Conservation (phyloP, 2,329 filamentous ascomycete species). For the Sordariomycetes sp. region DNA sequence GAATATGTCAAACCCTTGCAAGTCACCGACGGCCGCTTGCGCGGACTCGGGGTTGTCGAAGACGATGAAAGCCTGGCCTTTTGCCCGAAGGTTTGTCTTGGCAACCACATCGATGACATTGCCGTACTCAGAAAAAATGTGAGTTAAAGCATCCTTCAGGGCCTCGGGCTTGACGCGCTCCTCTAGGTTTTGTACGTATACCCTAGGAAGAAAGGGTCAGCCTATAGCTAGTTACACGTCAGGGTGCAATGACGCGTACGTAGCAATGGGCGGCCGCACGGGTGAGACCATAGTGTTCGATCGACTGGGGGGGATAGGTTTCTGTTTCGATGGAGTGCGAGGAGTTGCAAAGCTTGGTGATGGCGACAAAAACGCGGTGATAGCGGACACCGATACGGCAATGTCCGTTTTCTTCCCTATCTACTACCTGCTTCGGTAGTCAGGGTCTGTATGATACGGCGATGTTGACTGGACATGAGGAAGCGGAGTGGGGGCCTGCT, state of each 20-base stretch:
- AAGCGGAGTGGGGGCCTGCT: too few relatives aligned
- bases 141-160: conserved; percentile 58
- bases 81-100: conserved; percentile 81
- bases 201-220: conserved; percentile 31
- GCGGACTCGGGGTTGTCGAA: conserved; percentile 77
- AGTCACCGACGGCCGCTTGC: conserved; percentile 67
- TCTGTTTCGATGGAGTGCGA: not conserved
- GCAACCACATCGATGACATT: conserved; percentile 72
- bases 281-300: conserved; percentile 21
- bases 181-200: conserved; percentile 74
- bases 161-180: conserved; percentile 76
- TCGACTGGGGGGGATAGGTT: not conserved
- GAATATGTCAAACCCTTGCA: conserved; percentile 87
- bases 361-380: not conserved
- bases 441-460: too few relatives aligned
- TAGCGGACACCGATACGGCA: not conserved
- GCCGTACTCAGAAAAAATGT: conserved; percentile 83
- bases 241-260: conserved; percentile 65
- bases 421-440: too few relatives aligned
- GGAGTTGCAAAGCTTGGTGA: not conserved
- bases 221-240: conserved; percentile 34
- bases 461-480: too few relatives aligned
- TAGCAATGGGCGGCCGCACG: conserved; percentile 40
- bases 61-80: conserved; percentile 91
- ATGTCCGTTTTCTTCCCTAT: not conserved